These are phyloP conservation scores for Amniculicola lignicola DNA, from an alignment of 495 filamentous ascomycete species.

Conservation along the genomic window DNA sequence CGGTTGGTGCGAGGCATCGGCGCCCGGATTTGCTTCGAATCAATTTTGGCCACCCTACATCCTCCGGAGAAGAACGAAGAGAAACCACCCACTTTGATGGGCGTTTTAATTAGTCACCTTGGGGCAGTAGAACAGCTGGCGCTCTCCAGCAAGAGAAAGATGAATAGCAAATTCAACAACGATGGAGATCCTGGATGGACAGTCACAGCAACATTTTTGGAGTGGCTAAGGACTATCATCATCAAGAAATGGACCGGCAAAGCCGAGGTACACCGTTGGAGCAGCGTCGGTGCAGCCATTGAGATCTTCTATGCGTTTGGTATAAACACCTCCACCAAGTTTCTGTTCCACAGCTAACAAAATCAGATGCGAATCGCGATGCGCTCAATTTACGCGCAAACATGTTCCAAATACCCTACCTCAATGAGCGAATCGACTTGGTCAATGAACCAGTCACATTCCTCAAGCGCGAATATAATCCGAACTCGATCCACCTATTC, in stretches of 20 bases:
- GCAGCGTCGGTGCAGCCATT: constrained; percentile 68
- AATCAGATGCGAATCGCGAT: constrained; percentile 56
- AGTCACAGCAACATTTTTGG: constrained; percentile 50
- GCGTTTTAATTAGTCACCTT: constrained; percentile 22
- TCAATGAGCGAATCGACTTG: constrained; percentile 73
- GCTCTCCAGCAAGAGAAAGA: constrained; percentile 4
- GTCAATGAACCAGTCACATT: constrained; percentile 74
- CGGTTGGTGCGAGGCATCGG: constrained; percentile 55
- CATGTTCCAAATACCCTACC: constrained; percentile 70
- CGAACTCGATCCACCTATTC: constrained; percentile 69
- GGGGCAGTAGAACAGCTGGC: constrained; percentile 19
- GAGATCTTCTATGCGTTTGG: constrained; percentile 71
- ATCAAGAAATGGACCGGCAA: constrained; percentile 75
- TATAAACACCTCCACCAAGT: constrained; percentile 42
- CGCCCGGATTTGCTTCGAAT: constrained; percentile 51
- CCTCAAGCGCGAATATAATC: constrained; percentile 56
- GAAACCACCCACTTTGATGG: neutral
- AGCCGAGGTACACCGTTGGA: constrained; percentile 61
- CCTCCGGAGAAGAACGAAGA: neutral
- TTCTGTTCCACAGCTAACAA: constrained; percentile 4
- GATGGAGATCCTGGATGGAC: constrained; percentile 28
- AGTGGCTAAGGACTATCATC: constrained; percentile 75
- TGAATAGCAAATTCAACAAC: constrained; percentile 5
- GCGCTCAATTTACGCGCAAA: constrained; percentile 61
- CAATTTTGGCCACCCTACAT: constrained; percentile 47